Conservation (phyloP, 139 green algal species). For the Coelastrella sp. region DNA sequence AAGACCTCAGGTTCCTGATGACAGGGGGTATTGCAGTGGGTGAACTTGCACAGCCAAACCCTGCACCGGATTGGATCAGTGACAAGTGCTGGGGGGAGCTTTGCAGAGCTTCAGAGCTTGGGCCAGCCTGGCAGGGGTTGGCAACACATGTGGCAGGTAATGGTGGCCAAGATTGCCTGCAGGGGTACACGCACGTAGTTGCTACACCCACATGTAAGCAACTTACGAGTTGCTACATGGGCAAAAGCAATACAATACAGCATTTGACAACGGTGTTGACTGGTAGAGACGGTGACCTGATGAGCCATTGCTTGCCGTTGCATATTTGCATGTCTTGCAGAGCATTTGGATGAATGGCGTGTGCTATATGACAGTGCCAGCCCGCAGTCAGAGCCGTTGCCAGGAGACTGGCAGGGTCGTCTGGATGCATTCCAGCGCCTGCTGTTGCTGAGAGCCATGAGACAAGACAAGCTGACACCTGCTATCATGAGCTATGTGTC, state of each 20-base stretch:
- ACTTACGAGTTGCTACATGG: no score
- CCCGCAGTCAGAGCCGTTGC: conserved; percentile 68
- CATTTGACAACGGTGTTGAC: no score
- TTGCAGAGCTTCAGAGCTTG: conserved; percentile 62
- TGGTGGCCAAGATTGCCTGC: no score
- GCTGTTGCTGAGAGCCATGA: conserved; percentile 63
- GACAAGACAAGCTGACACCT: conserved; percentile 57
- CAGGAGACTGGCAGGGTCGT: conserved; percentile 60
- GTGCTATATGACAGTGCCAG: conserved; percentile 72
- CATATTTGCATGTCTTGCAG: conserved; percentile 20
- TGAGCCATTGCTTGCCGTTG: not conserved
- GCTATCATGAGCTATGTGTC: conserved; percentile 55
- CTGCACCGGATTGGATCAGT: conserved; percentile 71
- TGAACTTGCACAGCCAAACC: conserved; percentile 69
- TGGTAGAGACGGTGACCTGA: no score
- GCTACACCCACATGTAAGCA: no score
- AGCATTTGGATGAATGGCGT: conserved; percentile 61
- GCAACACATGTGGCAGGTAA: conserved; percentile 48
- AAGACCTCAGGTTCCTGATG: conserved; percentile 84
- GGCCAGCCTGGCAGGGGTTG: conserved; percentile 58
- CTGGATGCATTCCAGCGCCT: conserved; percentile 81
- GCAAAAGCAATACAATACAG: no score
- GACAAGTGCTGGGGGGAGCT: conserved; percentile 82
- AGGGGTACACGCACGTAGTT: no score
- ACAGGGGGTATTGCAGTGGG: conserved; percentile 81